Evolutionary conservation across 148 eudicot species (phyloP).

Genomic region (Salicornia ramosissima): DNA sequence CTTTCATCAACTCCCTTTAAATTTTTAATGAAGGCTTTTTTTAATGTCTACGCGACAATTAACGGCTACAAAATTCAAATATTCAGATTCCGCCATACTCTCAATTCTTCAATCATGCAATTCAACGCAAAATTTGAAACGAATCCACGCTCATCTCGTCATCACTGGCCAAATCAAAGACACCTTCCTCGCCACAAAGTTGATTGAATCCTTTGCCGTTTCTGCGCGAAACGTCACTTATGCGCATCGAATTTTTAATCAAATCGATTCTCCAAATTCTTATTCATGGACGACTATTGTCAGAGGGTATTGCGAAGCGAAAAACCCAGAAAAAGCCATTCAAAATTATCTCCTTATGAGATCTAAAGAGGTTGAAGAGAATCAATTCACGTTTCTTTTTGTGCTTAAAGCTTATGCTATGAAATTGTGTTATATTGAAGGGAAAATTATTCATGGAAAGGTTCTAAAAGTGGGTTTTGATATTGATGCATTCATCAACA

Average conservation of each 20-base stretch:
- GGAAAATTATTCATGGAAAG: conserved; percentile 29
- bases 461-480: conserved; percentile 34
- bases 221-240: conserved; percentile 20
- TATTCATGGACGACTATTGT: conserved; percentile 37
- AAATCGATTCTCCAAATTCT: conserved; percentile 26
- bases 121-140: conserved; percentile 22
- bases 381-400: conserved; percentile 25
- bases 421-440: conserved; percentile 16
- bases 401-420: conserved; percentile 31
- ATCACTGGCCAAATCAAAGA: conserved; percentile 24
- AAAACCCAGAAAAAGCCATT: conserved; percentile 19
- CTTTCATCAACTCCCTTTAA: too few relatives aligned
- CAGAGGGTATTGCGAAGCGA: conserved; percentile 29
- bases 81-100: conserved; percentile 1
- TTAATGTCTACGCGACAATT: conserved; percentile 25
- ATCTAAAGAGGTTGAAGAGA: conserved; percentile 17
- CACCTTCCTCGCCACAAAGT: conserved; percentile 27
- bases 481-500: conserved; percentile 35
- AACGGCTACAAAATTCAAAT: conserved; percentile 13
- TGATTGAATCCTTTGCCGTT: conserved; percentile 27
- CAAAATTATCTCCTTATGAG: conserved; percentile 19
- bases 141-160: conserved; percentile 37
- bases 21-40: too few relatives aligned
- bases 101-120: conserved; percentile 23
- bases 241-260: conserved; percentile 24